Evolutionary conservation across 805 yeast species (phyloP), one percentile per base, ranked within the genome.

Genomic region (Cyberlindnera xishuangbannaensis): DNA sequence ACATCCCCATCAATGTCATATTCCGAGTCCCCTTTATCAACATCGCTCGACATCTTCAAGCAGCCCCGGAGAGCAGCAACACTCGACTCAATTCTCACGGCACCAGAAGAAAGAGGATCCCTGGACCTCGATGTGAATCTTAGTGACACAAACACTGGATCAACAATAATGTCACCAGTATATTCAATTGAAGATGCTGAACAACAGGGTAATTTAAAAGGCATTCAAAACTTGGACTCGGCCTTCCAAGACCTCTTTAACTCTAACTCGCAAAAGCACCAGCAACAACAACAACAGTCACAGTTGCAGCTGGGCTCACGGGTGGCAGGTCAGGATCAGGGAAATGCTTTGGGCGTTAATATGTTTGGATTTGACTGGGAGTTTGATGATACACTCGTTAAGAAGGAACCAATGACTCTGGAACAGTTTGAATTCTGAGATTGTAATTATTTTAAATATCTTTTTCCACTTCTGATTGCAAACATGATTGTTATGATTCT

Each of bases 161-260:
- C 47, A 7, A 35, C 49, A 1, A 17, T 43, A 10, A 39, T 45
- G 44, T 40, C 45, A 6, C 49, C 49, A 4, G 42, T 40, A 6
- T 41, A 39, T 21, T 39, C 44, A 17, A 30, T 37, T n/a, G 44
- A 39, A 20, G 43, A 39, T 11, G 14, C 18, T 10, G 30, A 21
- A 3, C 19, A 15, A 10, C 15, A 23, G 12, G 33, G 15, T 31
- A 16, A 15, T 6, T n/a, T n/a, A n/a, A n/a, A n/a, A n/a, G n/a
- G n/a, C n/a, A 14, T 15, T 15, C 34, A 25, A 16, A 22, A 18
- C 13, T 18, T 41, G 19, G 40, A 31, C 12, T 28, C 38, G 11
- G 22, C 36, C 6, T 33, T 31, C 26, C 25, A 29, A 15, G 40
- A 38, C 11, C 30, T 36, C 16, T 35, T 36, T 12, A 20, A 9